phyloP scores from a whole-genome alignment of 108 stramenopile genomes.

The Cyclotella choctawhatcheeana region DNA sequence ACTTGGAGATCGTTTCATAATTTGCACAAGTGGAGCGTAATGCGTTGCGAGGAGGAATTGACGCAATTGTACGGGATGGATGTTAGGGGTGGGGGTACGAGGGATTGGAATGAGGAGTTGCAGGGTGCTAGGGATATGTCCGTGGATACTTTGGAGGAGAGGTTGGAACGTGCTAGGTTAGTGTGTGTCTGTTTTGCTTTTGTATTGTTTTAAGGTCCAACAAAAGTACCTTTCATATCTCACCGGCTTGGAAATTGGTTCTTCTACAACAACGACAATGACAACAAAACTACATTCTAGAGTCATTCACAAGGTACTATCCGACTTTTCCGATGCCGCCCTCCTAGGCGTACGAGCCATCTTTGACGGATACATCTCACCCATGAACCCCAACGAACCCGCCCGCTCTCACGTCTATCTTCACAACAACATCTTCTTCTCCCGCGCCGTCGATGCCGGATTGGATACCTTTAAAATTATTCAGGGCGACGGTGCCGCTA shows the following conservation, averaged over 20 bases:
- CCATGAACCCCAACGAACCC: constrained; percentile 95
- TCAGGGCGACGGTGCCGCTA: constrained; percentile 74
- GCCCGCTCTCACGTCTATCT: constrained; percentile 89
- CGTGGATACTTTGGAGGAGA: constrained; percentile 61
- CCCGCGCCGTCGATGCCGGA: constrained; percentile 84
- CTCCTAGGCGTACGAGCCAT: constrained; percentile 83
- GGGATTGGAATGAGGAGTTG: constrained; percentile 98
- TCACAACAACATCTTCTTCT: constrained; percentile 98
- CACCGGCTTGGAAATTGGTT: too few species aligned
- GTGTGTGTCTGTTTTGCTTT: constrained; percentile 3
- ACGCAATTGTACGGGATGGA: constrained; percentile 85
- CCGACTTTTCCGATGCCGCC: constrained; percentile 93
- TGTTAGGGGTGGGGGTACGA: constrained; percentile 71
- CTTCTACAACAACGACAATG: neutral
- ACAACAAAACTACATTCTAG: constrained; percentile 23
- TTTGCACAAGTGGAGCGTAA: constrained; percentile 63
- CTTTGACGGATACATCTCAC: constrained; percentile 81
- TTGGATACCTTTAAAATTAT: constrained; percentile 82
- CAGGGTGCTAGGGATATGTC: constrained; percentile 90
- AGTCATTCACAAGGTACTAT: constrained; percentile 84
- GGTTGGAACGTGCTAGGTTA: constrained; percentile 80
- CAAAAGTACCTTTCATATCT: too few species aligned
- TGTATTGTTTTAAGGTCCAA: too few species aligned
- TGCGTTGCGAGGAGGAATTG: constrained; percentile 81
- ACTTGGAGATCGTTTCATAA: constrained; percentile 31